Base-by-base conservation (phyloP, 257 asterid species). In the Nicotiana sylvestris region DNA sequence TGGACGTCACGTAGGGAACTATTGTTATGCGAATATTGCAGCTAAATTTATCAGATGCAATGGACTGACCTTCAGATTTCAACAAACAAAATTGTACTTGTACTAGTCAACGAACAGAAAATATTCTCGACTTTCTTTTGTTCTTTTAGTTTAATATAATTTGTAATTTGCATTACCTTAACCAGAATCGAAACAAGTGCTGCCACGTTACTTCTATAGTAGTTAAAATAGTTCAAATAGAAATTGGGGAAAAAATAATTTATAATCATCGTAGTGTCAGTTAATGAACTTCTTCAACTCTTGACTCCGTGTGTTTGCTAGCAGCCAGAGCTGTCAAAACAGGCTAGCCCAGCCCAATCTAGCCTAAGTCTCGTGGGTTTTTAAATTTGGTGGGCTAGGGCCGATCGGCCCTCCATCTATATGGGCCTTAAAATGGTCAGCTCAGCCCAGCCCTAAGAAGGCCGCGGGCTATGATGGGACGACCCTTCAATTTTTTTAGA, bases 1-100 rank as follows among this genome's bases (percentile, higher is more conserved):
- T 76, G 64, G 80, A 76, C 43, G 16, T 27, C 80, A 76, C 64
- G 80, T 49, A 76, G 16, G 80, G 17, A 76, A 29, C 4, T 76
- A 51, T 51, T 27, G 29, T 51, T 51, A 76, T 51, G 17, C 62
- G 46, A 76, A 76, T 76, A 76, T 76, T 76, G 80, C 46, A 51
- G 16, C 43, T 15, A 27, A 72, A 51, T 27, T 49, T n/a, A 55
- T 67, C 37, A 37, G 66, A 80, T 78, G 51, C 81, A 39, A 43
- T 29, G 80, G 65, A 56, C 32, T 66, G 83, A 66, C 81, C 12
- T 51, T 51, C 16, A 51, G 12, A 12, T 17, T 43, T 21, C 37
- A 70, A 43, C 60, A 70, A 43, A 21, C 78, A 21, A 9, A 43
- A 21, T 21, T 5, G 57, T 39, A 39, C 49, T 39, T 39, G 2